Percentiles rank a stretch among this genome's conserved stretches.
Conservation (phyloP, 129 eudicot genomes). For the Mikania micrantha region DNA sequence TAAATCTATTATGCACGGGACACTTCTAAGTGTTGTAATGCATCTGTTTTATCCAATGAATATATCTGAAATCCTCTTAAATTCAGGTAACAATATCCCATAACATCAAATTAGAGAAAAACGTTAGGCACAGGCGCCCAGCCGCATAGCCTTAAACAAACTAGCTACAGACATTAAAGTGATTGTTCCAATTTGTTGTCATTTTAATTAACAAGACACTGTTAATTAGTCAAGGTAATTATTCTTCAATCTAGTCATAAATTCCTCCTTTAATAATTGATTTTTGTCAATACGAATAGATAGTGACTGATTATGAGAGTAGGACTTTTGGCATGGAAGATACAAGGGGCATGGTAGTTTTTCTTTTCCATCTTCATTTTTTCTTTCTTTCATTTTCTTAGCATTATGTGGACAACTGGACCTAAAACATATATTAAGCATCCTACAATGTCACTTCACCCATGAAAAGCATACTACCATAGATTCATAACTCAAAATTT, state of each 20-base stretch:
- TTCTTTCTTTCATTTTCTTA: neutral
- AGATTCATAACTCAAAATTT: too few species aligned
- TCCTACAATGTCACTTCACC: neutral
- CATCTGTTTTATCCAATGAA: neutral
- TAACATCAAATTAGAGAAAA: neutral
- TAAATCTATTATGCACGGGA: neutral
- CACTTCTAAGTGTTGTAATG: neutral
- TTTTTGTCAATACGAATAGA: neutral
- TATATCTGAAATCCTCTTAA: neutral
- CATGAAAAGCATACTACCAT: too few species aligned
- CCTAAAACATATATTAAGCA: neutral
- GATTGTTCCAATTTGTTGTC: neutral
- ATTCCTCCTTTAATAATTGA: neutral
- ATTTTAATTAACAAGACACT: neutral
- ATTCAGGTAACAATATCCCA: neutral
- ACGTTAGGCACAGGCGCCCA: too few species aligned
- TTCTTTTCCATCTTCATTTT: neutral
- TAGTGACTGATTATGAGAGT: neutral
- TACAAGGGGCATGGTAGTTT: neutral
- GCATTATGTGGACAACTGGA: neutral
- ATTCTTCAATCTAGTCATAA: neutral
- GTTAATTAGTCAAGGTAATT: neutral
- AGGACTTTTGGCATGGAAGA: neutral
- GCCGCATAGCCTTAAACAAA: neutral
- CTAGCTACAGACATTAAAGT: neutral